phyloP scores from a whole-genome alignment of 805 yeast species.

The Cephaloascus fragrans region DNA sequence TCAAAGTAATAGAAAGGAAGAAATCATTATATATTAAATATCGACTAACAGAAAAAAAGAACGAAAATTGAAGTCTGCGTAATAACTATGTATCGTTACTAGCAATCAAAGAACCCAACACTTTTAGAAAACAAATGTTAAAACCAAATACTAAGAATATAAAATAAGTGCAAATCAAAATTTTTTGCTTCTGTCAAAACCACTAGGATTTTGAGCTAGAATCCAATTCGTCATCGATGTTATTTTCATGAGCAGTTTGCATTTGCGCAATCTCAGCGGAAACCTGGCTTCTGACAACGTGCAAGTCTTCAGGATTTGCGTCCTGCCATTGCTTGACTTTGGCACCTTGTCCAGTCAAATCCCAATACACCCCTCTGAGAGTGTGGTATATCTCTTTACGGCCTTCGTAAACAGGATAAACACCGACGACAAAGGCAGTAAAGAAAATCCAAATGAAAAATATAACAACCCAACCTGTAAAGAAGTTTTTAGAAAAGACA shows the following conservation, averaged over 20 bases:
- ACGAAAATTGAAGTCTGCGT: too few relatives aligned
- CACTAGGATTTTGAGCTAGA: too few relatives aligned
- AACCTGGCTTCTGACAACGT: constrained; percentile 62
- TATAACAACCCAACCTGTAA: constrained; percentile 85
- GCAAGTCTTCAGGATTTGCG: constrained; percentile 63
- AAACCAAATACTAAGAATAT: too few relatives aligned
- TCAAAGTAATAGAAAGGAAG: too few relatives aligned
- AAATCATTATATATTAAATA: too few relatives aligned
- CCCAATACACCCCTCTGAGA: constrained; percentile 79
- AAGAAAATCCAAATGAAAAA: constrained; percentile 75
- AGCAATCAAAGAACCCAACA: too few relatives aligned
- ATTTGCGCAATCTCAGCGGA: constrained; percentile 18
- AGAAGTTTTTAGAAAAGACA: constrained; percentile 64
- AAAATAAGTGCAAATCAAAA: too few relatives aligned
- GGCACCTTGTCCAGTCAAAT: constrained; percentile 61
- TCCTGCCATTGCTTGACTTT: constrained; percentile 73
- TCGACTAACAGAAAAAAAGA: too few relatives aligned
- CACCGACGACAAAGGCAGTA: constrained; percentile 49
- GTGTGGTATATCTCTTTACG: constrained; percentile 56
- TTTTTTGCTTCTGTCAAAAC: too few relatives aligned
- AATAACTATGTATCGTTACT: too few relatives aligned
- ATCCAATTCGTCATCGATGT: neutral
- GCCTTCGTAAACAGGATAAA: constrained; percentile 71
- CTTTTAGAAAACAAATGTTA: too few relatives aligned
- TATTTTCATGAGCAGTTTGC: neutral